Base-by-base conservation (phyloP, 179 eudicot genomes). In the Beta lomatogona region DNA sequence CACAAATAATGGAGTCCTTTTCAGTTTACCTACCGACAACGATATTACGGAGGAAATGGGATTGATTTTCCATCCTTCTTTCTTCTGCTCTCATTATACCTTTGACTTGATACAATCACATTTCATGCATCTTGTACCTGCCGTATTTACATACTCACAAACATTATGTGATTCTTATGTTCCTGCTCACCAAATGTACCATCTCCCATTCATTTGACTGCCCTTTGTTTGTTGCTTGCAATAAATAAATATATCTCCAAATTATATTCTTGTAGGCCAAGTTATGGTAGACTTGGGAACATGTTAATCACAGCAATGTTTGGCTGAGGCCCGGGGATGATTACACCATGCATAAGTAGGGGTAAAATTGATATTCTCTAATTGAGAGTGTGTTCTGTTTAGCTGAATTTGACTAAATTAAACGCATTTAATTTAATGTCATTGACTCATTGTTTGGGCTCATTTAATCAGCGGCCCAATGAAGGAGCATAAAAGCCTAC, bases 21-120 rank as follows among this genome's bases (percentile, higher is more conserved):
- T 36, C 19, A 53, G 53, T 69, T 60, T 48, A 58, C 71, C 77
- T 58, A 76, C 84, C 84, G 80, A 82, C 84, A 76, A 22, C 44
- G 45, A 68, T 10, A 58, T 52, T 53, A 44, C 13, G 13, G 50
- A 59, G 11, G 54, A 13, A 76, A 8, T 76, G 36, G 54, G 55
- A 61, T 54, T 25, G 9, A 10, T 44, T 31, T 41, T 74, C 44
- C 44, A 61, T 54, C n/a, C 22, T 3, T 55, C 46, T 12, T 36
- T n/a, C 19, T 57, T 31, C 5, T 8, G 13, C 41, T 64, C 6
- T 41, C 57, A 55, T 77, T 21, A 63, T 63, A 48, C 71, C 71
- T 48, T 54, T 25, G 48, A 54, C 15, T 77, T 77, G 59, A 61
- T 77, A 63, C 48, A 19, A 28, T 63, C 71, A 63, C 9, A 67